Conservation (phyloP, 2,329 filamentous ascomycete genomes). For the Cladosporium colombiae region DNA sequence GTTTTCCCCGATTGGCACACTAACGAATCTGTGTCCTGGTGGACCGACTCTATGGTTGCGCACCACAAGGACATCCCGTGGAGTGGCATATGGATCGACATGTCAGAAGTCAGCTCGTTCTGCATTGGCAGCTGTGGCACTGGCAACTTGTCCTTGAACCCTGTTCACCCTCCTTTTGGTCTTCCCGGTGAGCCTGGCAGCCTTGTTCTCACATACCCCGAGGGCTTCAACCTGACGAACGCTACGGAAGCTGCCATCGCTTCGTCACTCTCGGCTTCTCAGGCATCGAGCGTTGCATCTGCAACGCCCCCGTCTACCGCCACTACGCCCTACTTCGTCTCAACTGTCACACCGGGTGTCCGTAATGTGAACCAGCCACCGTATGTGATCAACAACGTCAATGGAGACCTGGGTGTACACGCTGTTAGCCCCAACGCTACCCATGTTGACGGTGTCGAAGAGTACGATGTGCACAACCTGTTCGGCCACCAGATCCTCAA, state of each 20-base stretch:
- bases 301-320: constrained; percentile 30
- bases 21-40: constrained; percentile 60
- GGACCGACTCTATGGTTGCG: constrained; percentile 55
- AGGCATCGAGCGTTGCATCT: constrained; percentile 47
- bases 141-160: constrained; percentile 64
- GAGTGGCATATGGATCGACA: constrained; percentile 62
- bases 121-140: constrained; percentile 73
- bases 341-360: constrained; percentile 61
- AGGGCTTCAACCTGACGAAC: constrained; percentile 70
- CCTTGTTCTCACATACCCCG: constrained; percentile 60
- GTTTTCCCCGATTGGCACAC: constrained; percentile 64
- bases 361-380: constrained; percentile 73
- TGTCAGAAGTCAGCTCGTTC: constrained; percentile 63
- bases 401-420: constrained; percentile 71
- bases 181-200: constrained; percentile 67
- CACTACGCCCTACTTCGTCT: constrained; percentile 45
- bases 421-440: constrained; percentile 77
- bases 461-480: constrained; percentile 84
- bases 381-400: constrained; percentile 73
- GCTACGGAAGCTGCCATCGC: constrained; percentile 65
- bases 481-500: constrained; percentile 75
- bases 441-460: constrained; percentile 68
- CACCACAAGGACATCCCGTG: constrained; percentile 57
- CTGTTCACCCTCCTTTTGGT: constrained; percentile 65
- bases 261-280: constrained; percentile 55